Conservation (phyloP, 768 basidiomycete genomes). For the Cyclocybe aegerita region DNA sequence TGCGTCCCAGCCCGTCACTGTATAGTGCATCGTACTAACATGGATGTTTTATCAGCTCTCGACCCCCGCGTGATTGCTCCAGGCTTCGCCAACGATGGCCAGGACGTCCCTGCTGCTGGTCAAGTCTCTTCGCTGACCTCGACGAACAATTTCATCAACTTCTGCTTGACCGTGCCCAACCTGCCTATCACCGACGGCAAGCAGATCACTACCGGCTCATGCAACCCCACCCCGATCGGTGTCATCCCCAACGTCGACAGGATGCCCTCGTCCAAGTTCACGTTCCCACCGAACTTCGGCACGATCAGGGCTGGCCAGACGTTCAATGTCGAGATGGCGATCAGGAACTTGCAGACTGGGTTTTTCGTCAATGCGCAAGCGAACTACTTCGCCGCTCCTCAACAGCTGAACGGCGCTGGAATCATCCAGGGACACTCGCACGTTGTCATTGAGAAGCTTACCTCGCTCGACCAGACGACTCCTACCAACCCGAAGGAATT, state of each 20-base stretch:
- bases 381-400: conserved; percentile 58
- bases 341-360: conserved; percentile 47
- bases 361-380: conserved; percentile 55
- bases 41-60: conserved; percentile 36
- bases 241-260: conserved; percentile 45
- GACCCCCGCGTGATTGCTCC: conserved; percentile 48
- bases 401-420: conserved; percentile 49
- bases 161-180: conserved; percentile 43
- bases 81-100: conserved; percentile 52
- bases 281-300: conserved; percentile 40
- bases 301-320: conserved; percentile 42
- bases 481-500: conserved; percentile 53
- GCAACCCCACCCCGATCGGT: conserved; percentile 61
- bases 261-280: conserved; percentile 51
- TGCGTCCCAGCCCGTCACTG: conserved; percentile 14
- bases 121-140: conserved; percentile 54
- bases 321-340: conserved; percentile 53
- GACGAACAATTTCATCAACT: conserved; percentile 64
- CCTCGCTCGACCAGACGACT: conserved; percentile 40
- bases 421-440: conserved; percentile 59
- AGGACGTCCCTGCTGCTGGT: conserved; percentile 38
- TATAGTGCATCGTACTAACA: neutral
- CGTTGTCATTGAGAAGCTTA: conserved; percentile 53
- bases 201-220: conserved; percentile 51
- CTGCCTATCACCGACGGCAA: conserved; percentile 55